A percentile compares a stretch with the other conserved stretches of the same genome.
Conservation (phyloP, 1,284 basidiomycete species). For the Cutaneotrichosporon sp. region DNA sequence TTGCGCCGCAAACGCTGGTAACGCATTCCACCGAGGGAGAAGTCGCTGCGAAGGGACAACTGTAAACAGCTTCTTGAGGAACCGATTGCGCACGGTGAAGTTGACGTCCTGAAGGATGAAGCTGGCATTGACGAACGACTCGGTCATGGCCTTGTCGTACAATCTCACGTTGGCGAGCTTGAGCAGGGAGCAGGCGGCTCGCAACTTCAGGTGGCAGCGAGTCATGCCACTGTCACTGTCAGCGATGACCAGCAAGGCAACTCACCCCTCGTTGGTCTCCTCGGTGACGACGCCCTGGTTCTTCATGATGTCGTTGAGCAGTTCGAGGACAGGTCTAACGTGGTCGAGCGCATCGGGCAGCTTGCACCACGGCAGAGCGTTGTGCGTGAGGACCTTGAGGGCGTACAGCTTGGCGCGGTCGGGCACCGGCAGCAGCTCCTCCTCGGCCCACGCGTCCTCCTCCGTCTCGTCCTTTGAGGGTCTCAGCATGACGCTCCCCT, state of each 20-base stretch:
- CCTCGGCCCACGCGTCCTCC: slow-evolving; percentile 67
- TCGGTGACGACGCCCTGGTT: slow-evolving; percentile 65
- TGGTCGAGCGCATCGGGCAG: slow-evolving; percentile 66
- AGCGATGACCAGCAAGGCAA: too few species aligned
- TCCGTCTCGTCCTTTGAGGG: slow-evolving; percentile 49
- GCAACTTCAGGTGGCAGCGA: slow-evolving; percentile 64
- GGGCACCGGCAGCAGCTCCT: slow-evolving; percentile 59
- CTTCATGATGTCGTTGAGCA: slow-evolving; percentile 69
- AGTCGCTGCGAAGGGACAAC: slow-evolving; percentile 66
- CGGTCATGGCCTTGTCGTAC: slow-evolving; percentile 65
- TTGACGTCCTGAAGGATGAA: slow-evolving; percentile 82
- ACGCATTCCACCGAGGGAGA: slow-evolving; percentile 71
- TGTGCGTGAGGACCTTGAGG: slow-evolving; percentile 76
- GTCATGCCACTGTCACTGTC: slow-evolving; percentile 33
- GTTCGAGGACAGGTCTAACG: slow-evolving; percentile 70
- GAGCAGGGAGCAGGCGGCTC: slow-evolving; percentile 76
- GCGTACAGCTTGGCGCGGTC: slow-evolving; percentile 68
- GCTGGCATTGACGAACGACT: slow-evolving; percentile 70
- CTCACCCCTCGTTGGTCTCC: slow-evolving; percentile 66
- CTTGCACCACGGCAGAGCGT: slow-evolving; percentile 68
- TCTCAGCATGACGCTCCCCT: slow-evolving; percentile 70
- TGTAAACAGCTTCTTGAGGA: slow-evolving; percentile 73
- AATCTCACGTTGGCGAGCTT: slow-evolving; percentile 69
- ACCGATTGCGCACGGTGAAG: slow-evolving; percentile 77
- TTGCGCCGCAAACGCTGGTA: slow-evolving; percentile 84